A percentile compares a stretch with the other conserved stretches of the same genome.
These are phyloP conservation scores for Curvularia spicifera DNA, from an alignment of 2,329 filamentous ascomycete species.

Conservation along the genomic window DNA sequence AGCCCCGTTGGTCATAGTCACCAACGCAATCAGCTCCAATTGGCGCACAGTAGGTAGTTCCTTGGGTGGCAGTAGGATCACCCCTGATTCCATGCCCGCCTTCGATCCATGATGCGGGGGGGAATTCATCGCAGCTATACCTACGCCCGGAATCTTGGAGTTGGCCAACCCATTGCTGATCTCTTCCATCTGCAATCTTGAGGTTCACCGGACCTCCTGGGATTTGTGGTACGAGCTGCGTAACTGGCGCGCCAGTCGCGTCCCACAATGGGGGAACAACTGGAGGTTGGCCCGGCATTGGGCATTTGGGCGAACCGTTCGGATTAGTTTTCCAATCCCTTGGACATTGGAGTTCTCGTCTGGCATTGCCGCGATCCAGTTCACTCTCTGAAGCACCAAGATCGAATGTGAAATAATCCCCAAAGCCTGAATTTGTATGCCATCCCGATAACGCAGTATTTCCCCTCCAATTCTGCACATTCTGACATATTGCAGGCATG, in stretches of 20 bases:
- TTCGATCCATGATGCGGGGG: slow-evolving; percentile 36
- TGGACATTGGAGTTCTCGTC: slow-evolving; percentile 7
- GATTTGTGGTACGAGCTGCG: slow-evolving; percentile 12
- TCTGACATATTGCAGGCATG: slow-evolving; percentile 6
- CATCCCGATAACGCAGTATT: neutral
- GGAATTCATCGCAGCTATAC: slow-evolving; percentile 45
- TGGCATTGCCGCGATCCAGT: neutral
- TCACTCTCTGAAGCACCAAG: neutral
- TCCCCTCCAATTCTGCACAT: neutral
- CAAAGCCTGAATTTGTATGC: neutral
- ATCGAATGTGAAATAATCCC: slow-evolving; percentile 1
- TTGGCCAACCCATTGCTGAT: neutral
- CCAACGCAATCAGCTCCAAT: neutral
- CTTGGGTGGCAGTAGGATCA: slow-evolving; percentile 5
- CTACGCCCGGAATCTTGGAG: slow-evolving; percentile 6
- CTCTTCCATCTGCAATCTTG: neutral
- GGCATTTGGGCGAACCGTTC: slow-evolving; percentile 7
- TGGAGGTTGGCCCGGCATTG: slow-evolving; percentile 20
- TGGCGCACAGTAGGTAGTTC: slow-evolving; percentile 12
- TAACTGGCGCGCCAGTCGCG: neutral
- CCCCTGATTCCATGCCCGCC: slow-evolving; percentile 26
- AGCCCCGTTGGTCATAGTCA: slow-evolving; percentile 5
- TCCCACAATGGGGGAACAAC: slow-evolving; percentile 14
- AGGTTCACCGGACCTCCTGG: neutral
- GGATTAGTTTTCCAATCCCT: slow-evolving; percentile 9